Percentiles rank a stretch among this genome's conserved stretches.
phyloP scores from a whole-genome alignment of 805 yeast species.

The Candida methanosorbosa region DNA sequence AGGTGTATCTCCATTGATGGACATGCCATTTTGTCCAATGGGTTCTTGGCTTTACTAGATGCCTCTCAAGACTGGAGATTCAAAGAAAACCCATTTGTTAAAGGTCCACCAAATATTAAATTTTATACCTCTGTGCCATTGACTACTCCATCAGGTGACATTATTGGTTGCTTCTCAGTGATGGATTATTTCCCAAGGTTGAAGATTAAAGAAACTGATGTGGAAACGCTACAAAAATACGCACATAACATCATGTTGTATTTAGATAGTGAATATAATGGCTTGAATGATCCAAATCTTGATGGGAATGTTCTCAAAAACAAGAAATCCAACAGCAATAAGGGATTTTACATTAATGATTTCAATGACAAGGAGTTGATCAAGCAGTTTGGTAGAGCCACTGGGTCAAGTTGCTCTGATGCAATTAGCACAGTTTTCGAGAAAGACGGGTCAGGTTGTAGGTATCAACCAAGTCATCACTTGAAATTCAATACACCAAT shows the following conservation, averaged over 20 bases:
- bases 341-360: too few relatives aligned
- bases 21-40: slow-evolving; percentile 55
- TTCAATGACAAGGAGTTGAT: slow-evolving; percentile 5
- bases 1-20: slow-evolving; percentile 55
- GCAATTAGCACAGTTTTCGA: slow-evolving; percentile 38
- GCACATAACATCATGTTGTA: slow-evolving; percentile 34
- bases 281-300: too few relatives aligned
- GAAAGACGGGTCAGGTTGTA: slow-evolving; percentile 56
- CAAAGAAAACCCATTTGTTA: slow-evolving; percentile 51
- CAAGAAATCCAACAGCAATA: too few relatives aligned
- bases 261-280: slow-evolving; percentile 26
- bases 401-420: slow-evolving; percentile 29
- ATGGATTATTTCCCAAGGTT: slow-evolving; percentile 40
- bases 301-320: not conserved
- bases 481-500: slow-evolving; percentile 28
- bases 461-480: slow-evolving; percentile 42
- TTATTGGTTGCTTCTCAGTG: slow-evolving; percentile 51
- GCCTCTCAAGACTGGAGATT: slow-evolving; percentile 69
- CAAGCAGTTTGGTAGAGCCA: slow-evolving; percentile 50
- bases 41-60: slow-evolving; percentile 45
- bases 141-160: slow-evolving; percentile 23
- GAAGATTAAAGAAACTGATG: slow-evolving; percentile 25
- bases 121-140: slow-evolving; percentile 65
- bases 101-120: slow-evolving; percentile 46
- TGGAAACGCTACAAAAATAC: slow-evolving; percentile 27